Base-by-base conservation (phyloP, 2,329 filamentous ascomycete species). In the Fonsecaea monophora region DNA sequence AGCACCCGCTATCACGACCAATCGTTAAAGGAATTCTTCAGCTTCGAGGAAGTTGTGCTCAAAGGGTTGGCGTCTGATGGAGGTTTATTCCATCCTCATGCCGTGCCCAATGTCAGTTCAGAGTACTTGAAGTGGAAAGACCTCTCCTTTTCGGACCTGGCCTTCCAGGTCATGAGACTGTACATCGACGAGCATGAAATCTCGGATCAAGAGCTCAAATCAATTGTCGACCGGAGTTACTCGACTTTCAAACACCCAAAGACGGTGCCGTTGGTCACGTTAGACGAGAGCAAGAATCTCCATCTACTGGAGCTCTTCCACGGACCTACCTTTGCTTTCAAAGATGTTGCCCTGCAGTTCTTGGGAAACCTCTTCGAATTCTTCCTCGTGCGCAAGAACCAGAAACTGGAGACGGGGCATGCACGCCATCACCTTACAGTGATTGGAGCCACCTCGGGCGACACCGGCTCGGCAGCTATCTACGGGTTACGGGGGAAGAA, bases 271-370 rank as follows among this genome's bases (percentile, higher is more conserved):
- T 81, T 95, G 32, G 86, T 92, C 53, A 87, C 90, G n/a, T 84
- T 97, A 61, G 86, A 94, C 75, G 83, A 87, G 74, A 78, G 84
- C 68, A 84, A 87, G 72, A 90, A 94, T 77, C 83, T 97, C 50
- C 89, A 97, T 77, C 83, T 97, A 64, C 87, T 99, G 38, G 95
- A 99, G 80, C 86, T 99, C 53, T 99, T 98, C 84, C 94, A 98
- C 78, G 95, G 95, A 1, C 95, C 92, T 7, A 98, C 90, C 0
- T 97, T 93, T 77, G 91, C 94, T 1, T 98, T 98, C 84, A 97
- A 98, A 81, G 94, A 98, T 79, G 91, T 94, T 60, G 94, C 94
- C 15, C 83, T 98, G 69, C 94, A 98, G 74, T 95, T 97, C 76
- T 82, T 99, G 1, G 95, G 95, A n/a, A 98, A 99, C 75, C 83